Evolutionary conservation across 169 alveolate species (phyloP).

Genomic region (Plasmodium malariae): DNA sequence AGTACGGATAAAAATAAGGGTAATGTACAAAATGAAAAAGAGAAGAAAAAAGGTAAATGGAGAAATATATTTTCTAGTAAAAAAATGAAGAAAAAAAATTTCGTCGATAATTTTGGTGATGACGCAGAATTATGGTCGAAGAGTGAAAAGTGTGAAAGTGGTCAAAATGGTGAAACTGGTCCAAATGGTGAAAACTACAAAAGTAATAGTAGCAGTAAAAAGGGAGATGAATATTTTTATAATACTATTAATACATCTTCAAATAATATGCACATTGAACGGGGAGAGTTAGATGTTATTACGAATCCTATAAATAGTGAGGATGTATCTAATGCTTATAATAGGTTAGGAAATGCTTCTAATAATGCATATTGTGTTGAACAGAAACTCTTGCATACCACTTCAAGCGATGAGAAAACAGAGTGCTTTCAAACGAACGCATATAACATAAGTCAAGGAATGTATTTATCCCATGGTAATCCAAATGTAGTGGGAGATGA

Average conservation of each 20-base stretch:
- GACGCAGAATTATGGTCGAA: conserved; percentile 71
- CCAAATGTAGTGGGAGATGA: background rate
- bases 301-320: conserved; percentile 2
- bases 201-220: background rate
- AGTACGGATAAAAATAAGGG: background rate
- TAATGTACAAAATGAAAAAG: conserved; percentile 25
- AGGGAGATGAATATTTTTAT: background rate
- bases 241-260: conserved; percentile 5
- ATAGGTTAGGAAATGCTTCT: background rate
- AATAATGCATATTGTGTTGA: background rate
- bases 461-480: background rate
- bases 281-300: conserved; percentile 24
- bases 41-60: conserved; percentile 37
- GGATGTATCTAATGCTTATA: background rate
- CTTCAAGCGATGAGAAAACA: background rate
- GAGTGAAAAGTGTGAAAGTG: conserved; percentile 12
- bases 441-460: background rate
- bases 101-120: conserved; percentile 63
- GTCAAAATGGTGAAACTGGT: conserved; percentile 1
- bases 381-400: background rate
- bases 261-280: conserved; percentile 29
- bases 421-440: background rate
- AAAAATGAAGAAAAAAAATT: conserved; percentile 50
- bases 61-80: conserved; percentile 28
- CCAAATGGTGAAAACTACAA: background rate